Evolutionary conservation across 2,329 filamentous ascomycete species (phyloP).

Genomic region (Stagonosporopsis cucurbitacearum): DNA sequence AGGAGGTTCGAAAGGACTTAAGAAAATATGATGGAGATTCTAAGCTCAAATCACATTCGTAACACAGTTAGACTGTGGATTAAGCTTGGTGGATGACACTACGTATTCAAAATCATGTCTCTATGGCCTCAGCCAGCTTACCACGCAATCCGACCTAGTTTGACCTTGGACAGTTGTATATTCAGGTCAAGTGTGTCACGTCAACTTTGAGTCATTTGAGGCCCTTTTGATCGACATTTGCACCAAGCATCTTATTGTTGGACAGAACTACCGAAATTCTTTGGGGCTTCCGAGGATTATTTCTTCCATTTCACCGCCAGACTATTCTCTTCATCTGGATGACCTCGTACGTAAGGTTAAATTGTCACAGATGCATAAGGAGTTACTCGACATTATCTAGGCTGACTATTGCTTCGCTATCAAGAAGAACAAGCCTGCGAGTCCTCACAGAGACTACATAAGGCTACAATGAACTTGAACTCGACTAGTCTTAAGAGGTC

Average conservation of each 20-base stretch:
- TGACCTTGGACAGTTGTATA: not conserved
- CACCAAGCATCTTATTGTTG: conserved; percentile 28
- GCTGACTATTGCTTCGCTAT: conserved; percentile 48
- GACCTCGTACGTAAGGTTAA: conserved; percentile 38
- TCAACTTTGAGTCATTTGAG: conserved; percentile 57
- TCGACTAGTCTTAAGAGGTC: conserved; percentile 39
- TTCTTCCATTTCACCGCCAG: conserved; percentile 55
- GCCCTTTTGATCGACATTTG: conserved; percentile 49
- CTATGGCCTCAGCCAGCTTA: too few relatives aligned
- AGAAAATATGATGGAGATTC: conserved; percentile 61
- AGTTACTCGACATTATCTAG: not conserved
- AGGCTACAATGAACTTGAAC: conserved; percentile 25
- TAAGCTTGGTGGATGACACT: too few relatives aligned
- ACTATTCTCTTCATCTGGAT: conserved; percentile 37
- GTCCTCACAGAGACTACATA: conserved; percentile 28
- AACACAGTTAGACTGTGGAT: not conserved
- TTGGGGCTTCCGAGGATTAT: conserved; percentile 61
- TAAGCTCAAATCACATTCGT: conserved; percentile 58
- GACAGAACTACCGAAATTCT: conserved; percentile 52
- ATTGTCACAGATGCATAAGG: too few relatives aligned
- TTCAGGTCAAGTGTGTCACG: conserved; percentile 48
- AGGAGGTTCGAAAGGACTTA: conserved; percentile 58
- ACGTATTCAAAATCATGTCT: too few relatives aligned
- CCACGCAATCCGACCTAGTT: not conserved
- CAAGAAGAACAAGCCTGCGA: conserved; percentile 22